phyloP scores from a whole-genome alignment of 176 grass and related monocot species.

The Canna indica region DNA sequence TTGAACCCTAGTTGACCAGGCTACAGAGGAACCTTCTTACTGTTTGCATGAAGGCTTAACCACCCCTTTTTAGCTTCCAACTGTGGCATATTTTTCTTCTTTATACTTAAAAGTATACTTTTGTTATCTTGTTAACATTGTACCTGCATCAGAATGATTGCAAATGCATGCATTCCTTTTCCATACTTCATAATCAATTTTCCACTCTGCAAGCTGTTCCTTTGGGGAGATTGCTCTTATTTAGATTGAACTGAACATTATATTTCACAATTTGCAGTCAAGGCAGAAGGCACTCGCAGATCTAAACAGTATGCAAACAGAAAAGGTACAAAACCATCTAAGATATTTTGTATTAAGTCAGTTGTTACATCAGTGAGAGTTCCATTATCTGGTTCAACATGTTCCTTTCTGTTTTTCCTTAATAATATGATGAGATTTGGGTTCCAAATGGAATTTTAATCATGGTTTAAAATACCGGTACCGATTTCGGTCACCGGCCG shows the following conservation, averaged over 20 bases:
- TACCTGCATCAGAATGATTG: neutral
- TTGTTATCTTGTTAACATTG: too few species aligned
- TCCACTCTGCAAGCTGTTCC: neutral
- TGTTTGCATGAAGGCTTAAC: too few species aligned
- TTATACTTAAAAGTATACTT: too few species aligned
- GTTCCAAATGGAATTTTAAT: too few species aligned
- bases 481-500: too few species aligned
- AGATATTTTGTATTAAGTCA: neutral
- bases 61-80: too few species aligned
- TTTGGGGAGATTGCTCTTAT: neutral
- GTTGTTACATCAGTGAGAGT: neutral
- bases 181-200: neutral
- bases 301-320: constrained; percentile 57
- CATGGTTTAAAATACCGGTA: too few species aligned
- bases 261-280: constrained; percentile 46
- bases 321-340: constrained; percentile 39
- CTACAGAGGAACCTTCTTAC: too few species aligned
- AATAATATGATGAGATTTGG: too few species aligned
- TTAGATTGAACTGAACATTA: neutral
- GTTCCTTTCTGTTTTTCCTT: neutral
- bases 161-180: neutral
- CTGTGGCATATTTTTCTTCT: too few species aligned
- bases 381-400: neutral
- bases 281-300: constrained; percentile 81
- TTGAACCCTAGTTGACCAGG: too few species aligned